These are phyloP conservation scores for Codiaeum variegatum DNA, from an alignment of 441 rosid species.

Conservation along the genomic window DNA sequence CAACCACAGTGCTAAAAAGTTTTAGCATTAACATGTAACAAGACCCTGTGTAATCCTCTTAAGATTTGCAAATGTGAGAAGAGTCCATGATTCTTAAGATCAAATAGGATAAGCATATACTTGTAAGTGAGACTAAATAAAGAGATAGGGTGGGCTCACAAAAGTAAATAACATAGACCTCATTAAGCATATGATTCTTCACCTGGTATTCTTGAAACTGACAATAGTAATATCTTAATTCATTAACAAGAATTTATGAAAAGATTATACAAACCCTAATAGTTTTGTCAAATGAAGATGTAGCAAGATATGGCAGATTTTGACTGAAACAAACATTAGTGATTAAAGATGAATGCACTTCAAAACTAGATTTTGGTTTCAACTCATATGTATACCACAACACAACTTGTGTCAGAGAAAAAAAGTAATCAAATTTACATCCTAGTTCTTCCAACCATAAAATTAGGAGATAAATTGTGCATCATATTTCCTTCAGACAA, in stretches of 20 bases:
- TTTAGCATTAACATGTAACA: background rate
- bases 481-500: background rate
- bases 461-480: background rate
- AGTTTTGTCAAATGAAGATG: slow-evolving; percentile 89
- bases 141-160: background rate
- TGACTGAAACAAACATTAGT: slow-evolving; percentile 92
- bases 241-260: background rate
- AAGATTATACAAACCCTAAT: slow-evolving; percentile 61
- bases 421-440: background rate
- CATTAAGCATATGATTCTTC: too few relatives aligned
- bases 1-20: background rate
- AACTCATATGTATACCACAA: slow-evolving; percentile 64
- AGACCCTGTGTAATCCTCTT: background rate
- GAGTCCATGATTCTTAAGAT: slow-evolving; percentile 3
- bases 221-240: too few relatives aligned
- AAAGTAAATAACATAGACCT: background rate
- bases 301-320: slow-evolving; percentile 79
- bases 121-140: background rate
- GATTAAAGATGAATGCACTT: slow-evolving; percentile 67
- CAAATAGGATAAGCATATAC: background rate
- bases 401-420: slow-evolving; percentile 52
- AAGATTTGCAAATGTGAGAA: background rate
- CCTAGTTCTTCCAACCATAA: background rate
- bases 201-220: too few relatives aligned
- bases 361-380: slow-evolving; percentile 64